Evolutionary conservation across 192 early-diverging fungal genomes (phyloP), one percentile per base, ranked within the genome.

Genomic region (Linnemannia elongata): DNA sequence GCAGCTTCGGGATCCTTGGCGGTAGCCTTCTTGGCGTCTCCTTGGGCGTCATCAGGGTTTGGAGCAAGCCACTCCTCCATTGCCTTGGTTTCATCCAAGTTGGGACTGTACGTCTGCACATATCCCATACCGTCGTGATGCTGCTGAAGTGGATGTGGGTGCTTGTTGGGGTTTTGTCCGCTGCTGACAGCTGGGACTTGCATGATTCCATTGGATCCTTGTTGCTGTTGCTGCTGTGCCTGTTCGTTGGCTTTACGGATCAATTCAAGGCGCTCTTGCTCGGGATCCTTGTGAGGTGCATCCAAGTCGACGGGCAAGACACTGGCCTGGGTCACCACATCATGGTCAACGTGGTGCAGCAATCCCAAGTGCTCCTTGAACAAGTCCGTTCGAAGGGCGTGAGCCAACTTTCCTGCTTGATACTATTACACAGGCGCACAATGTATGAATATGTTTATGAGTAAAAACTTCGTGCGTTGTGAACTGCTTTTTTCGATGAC

Each of bases 311-410:
- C 76, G 13, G 79, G 89, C 68, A 84, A 57, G 60, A 86, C 76
- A 78, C 71, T 78, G 0, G 49, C 74, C 41, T 81, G 71, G 49
- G 80, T 88, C 36, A 85, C 79, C 7, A 70, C 69, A 35, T 88
- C 86, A 78, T 90, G 90, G 5, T 88, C 82, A 2, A 82, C 72
- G 41, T 90, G 84, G 20, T 92, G 85, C 30, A 95, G 69, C 5
- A 97, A 70, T 18, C 96, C 97, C 42, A 96, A 85, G 81, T 98
- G 97, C 84, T 98, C 96, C 74, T 95, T 95, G 88, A 95, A 96
- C 38, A 98, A 76, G 57, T 95, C 92, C 66, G 92, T 89, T 7
- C 97, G 93, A 52, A 98, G 82, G 22, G 94, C 88, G 76, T 94
- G 92, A 0, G 96, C 95, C 75, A 97, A 93, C 30, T 92, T 92